These are phyloP conservation scores for Ogataea naganishii DNA, from an alignment of 805 yeast species.

Conservation along the genomic window DNA sequence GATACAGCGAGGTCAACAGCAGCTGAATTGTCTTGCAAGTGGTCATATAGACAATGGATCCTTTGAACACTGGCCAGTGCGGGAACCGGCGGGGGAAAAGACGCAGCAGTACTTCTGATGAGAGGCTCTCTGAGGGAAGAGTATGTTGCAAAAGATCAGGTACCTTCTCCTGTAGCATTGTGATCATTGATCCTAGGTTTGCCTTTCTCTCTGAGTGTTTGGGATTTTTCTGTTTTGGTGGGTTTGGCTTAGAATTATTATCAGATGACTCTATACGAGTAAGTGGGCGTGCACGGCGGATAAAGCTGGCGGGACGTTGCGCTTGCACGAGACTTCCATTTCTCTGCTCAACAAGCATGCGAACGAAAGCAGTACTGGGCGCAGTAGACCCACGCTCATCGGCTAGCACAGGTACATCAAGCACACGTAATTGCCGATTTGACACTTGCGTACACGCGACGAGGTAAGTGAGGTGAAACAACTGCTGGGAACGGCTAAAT, in stretches of 20 bases:
- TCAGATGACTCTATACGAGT: not conserved
- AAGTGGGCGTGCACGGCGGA: too few species aligned
- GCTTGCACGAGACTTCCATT: too few species aligned
- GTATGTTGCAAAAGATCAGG: conserved; percentile 41
- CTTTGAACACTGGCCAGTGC: conserved; percentile 47
- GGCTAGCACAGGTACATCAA: too few species aligned
- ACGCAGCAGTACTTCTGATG: conserved; percentile 40
- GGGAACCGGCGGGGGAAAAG: conserved; percentile 49
- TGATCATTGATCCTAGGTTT: conserved; percentile 47
- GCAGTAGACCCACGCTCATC: too few species aligned
- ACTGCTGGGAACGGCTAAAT: too few species aligned
- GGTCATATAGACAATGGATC: conserved; percentile 46
- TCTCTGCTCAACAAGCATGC: too few species aligned
- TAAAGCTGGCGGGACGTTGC: too few species aligned
- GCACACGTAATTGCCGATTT: too few species aligned
- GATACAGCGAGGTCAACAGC: conserved; percentile 43
- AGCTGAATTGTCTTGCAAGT: conserved; percentile 49
- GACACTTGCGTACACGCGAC: too few species aligned
- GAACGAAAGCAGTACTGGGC: too few species aligned
- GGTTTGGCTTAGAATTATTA: conserved; percentile 1
- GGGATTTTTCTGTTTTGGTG: conserved; percentile 2
- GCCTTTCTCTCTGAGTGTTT: conserved; percentile 27
- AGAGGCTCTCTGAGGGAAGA: conserved; percentile 34
- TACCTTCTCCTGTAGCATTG: conserved; percentile 35
- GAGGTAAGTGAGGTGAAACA: too few species aligned